Evolutionary conservation across 257 asterid species (phyloP), one percentile per base, ranked within the genome.

Genomic region (Jasminum sambac): DNA sequence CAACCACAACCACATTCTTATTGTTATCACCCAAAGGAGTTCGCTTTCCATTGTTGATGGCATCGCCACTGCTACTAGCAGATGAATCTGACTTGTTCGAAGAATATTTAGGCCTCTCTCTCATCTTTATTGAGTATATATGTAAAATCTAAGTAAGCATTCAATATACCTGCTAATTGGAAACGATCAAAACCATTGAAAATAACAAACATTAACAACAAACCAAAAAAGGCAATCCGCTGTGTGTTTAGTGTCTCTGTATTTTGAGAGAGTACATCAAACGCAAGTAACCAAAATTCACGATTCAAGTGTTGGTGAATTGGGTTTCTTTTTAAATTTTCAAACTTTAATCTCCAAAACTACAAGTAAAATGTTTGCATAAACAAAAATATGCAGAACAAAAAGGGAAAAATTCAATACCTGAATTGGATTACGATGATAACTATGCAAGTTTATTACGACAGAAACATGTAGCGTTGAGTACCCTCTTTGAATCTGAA

Each of bases 51-150:
- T 68, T 70, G 58, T 50, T 78, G 42, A 69, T 64, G 9, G 69
- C 52, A 16, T 70, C 86, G 58, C 74, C 67, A 42, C 69, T 76
- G 11, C 63, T n/a, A n/a, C 55, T 72, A 52, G 50, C 42, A 8
- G 74, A 63, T 58, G 71, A 65, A 17, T 74, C 79, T 16, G 86
- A 67, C 78, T 82, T 85, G 43, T 80, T 77, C 17, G 83, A 76
- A 80, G 86, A 72, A 71, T 36, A 74, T 77, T 73, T 77, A 38
- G 83, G 72, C 83, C 87, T 85, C 74, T 83, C 84, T 65, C 84
- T 88, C 96, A 89, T 89, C 71, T 82, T 80, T 25, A 65, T 73
- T 81, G 67, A 55, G 58, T 70, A 30, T 36, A 30, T 36, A 43
- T 21, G 64, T 50, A 43, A 55, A 55, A 55, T 55, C 16, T 68